Conservation (phyloP, 2,329 filamentous ascomycete species). For the Nemania sp. region DNA sequence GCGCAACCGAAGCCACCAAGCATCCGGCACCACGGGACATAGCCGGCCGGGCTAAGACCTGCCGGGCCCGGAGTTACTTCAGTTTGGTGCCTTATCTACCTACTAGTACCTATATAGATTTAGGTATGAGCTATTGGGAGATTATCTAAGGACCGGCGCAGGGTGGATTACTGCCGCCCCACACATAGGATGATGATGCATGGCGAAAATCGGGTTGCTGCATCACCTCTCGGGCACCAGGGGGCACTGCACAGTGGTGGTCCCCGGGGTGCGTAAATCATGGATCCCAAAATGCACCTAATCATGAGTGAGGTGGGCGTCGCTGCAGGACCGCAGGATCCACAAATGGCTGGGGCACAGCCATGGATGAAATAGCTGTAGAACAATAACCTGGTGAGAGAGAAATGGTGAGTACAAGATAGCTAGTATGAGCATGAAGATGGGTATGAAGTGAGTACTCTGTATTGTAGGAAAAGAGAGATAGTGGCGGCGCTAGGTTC, state of each 20-base stretch:
- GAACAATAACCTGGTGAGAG: constrained; percentile 39
- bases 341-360: constrained; percentile 51
- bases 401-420: constrained; percentile 2
- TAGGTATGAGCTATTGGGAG: constrained; percentile 5
- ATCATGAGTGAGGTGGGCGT: constrained; percentile 28
- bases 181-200: constrained; percentile 9
- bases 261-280: constrained; percentile 5
- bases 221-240: constrained; percentile 9
- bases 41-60: not conserved
- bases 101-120: no score
- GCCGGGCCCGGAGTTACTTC: constrained; percentile 1
- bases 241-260: not conserved
- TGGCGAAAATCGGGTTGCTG: not conserved
- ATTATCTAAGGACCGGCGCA: constrained; percentile 7
- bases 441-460: not conserved
- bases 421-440: not conserved
- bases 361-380: constrained; percentile 46
- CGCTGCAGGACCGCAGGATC: constrained; percentile 49
- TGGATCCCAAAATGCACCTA: constrained; percentile 12
- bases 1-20: not conserved
- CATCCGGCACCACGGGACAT: constrained; percentile 9
- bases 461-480: not conserved
- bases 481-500: constrained; percentile 4
- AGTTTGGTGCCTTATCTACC: constrained; percentile 13
- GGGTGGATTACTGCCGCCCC: not conserved